Evolutionary conservation across 2,329 filamentous ascomycete species (phyloP).

Genomic region (Exophiala sp.): DNA sequence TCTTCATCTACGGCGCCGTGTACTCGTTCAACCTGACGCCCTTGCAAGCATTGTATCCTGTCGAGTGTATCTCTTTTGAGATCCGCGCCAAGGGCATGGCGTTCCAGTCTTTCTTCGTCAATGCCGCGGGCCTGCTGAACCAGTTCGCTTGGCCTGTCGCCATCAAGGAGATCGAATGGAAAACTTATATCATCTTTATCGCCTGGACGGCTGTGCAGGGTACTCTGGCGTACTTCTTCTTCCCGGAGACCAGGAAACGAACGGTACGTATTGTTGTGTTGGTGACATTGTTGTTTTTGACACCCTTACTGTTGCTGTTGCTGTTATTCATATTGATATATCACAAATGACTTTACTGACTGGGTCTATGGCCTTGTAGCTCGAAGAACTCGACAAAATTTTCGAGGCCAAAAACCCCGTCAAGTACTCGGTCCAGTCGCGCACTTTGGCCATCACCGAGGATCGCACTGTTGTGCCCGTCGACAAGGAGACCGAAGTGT

Average conservation of each 20-base stretch:
- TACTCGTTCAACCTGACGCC: constrained; percentile 49
- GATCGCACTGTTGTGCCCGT: constrained; percentile 1
- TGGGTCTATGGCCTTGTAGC: too few species aligned
- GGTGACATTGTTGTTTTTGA: background rate
- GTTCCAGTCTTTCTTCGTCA: constrained; percentile 43
- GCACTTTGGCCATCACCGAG: constrained; percentile 3
- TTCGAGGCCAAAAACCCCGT: constrained; percentile 5
- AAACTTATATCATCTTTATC: constrained; percentile 42
- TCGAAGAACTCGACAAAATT: constrained; percentile 9
- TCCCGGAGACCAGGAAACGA: constrained; percentile 7
- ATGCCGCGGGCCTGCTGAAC: constrained; percentile 45
- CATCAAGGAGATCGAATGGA: constrained; percentile 48
- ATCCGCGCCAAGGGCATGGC: constrained; percentile 54
- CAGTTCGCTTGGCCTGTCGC: constrained; percentile 38
- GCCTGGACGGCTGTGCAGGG: constrained; percentile 33
- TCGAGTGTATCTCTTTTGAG: constrained; percentile 50
- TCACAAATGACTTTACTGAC: too few species aligned
- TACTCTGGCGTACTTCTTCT: constrained; percentile 7
- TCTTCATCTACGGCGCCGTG: constrained; percentile 51
- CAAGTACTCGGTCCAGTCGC: background rate
- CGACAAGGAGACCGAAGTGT: constrained; percentile 2
- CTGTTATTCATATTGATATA: too few species aligned
- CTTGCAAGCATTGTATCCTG: constrained; percentile 47
- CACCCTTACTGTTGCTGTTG: too few species aligned
- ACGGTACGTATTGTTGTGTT: constrained; percentile 1